phyloP scores from a whole-genome alignment of 2,329 filamentous ascomycete genomes.

The Celoporthe dispersa region DNA sequence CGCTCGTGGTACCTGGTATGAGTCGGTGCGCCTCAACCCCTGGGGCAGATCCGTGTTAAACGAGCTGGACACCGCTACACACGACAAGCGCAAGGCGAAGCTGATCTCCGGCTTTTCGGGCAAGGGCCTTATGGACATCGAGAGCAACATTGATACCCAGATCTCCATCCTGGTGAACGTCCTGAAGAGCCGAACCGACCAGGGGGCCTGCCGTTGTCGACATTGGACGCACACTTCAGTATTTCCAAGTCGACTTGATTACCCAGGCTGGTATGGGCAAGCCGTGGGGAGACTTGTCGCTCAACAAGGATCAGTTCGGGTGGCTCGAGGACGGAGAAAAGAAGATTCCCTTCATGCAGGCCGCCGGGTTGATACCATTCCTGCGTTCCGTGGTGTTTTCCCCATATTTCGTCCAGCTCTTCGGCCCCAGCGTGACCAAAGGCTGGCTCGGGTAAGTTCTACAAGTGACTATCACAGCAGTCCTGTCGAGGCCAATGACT shows the following conservation, averaged over 20 bases:
- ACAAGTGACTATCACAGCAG: neutral
- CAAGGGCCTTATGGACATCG: slow-evolving; percentile 36
- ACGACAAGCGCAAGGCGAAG: slow-evolving; percentile 38
- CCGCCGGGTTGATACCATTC: slow-evolving; percentile 2
- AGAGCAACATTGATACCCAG: slow-evolving; percentile 30
- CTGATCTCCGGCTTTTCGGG: slow-evolving; percentile 36
- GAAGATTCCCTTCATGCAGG: slow-evolving; percentile 9
- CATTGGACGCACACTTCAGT: slow-evolving; percentile 23
- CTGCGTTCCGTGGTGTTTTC: slow-evolving; percentile 15
- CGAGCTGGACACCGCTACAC: slow-evolving; percentile 33
- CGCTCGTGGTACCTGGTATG: slow-evolving; percentile 35
- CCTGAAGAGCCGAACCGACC: slow-evolving; percentile 10
- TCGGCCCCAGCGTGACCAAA: slow-evolving; percentile 13
- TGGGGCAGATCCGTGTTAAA: slow-evolving; percentile 36
- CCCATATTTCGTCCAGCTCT: slow-evolving; percentile 4
- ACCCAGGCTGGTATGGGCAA: slow-evolving; percentile 19
- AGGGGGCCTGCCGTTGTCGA: slow-evolving; percentile 12
- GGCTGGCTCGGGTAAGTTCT: slow-evolving; percentile 11
- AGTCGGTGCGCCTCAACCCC: slow-evolving; percentile 35
- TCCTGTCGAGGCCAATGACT: slow-evolving; percentile 18
- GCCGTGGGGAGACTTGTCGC: slow-evolving; percentile 25
- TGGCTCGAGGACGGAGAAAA: neutral
- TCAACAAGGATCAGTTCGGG: slow-evolving; percentile 21
- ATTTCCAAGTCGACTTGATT: slow-evolving; percentile 27
- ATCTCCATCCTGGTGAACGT: slow-evolving; percentile 20